Evolutionary conservation across 2,329 filamentous ascomycete species (phyloP), one percentile per base, ranked within the genome.

Genomic region (Neonectria ditissima): DNA sequence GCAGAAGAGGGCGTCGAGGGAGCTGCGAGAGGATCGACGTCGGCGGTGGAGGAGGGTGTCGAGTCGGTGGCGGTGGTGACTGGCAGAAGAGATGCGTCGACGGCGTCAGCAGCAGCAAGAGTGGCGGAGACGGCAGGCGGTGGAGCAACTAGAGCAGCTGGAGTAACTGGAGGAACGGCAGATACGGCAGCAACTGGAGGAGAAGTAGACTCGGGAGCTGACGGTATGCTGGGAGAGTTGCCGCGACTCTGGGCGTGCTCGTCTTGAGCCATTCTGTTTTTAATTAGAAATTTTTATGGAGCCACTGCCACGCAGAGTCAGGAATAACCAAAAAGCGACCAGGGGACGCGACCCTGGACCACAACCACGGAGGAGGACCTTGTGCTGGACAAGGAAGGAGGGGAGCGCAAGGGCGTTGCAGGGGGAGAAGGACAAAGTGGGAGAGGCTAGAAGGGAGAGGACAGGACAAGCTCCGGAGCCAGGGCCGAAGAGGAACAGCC

Each of bases 251-350:
- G 70, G 67, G 66, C 73, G 67, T 69, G 70, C 67, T 74, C 74
- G 69, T 73, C 75, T 70, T 75, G 68, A 74, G 72, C 72, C 72
- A 74, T 74, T 69, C 73, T 74, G 72, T 69, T 74, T 76, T 76
- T 76, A 75, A 77, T 76, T 76, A 75, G 69, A 73, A 75, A 72
- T 68, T 75, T 76, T 78, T 77, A 78, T 78, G 76, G 76, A 77
- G 76, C 76, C 73, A 65, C 66, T 77, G 76, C 76, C 73, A 65
- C 66, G 67, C 70, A 76, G 69, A 76, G 76, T 70, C 70, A 71
- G 71, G 72, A 75, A 73, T 65, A 69, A 72, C 63, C 66, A 69
- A 65, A 65, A 70, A 61, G 66, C 59, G 69, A 71, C 68, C 69
- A 65, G 71, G 69, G 70, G 72, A 73, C 57, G 67, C 69, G 71